These are phyloP conservation scores for Neobulgaria alba DNA, from an alignment of 2,329 filamentous ascomycete genomes.

Conservation along the genomic window DNA sequence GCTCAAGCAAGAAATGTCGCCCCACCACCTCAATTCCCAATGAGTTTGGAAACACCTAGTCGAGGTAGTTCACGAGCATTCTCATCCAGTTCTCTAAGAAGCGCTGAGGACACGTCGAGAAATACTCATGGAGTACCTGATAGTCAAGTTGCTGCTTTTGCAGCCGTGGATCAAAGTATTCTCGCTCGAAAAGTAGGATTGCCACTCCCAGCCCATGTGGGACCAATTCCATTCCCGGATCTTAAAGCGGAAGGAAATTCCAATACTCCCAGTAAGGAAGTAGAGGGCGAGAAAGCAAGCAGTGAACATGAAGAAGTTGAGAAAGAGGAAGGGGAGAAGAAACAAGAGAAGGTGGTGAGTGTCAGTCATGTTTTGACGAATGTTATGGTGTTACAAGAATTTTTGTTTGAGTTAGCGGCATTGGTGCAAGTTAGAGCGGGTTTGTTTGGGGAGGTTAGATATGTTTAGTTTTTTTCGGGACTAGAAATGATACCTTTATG, in stretches of 20 bases:
- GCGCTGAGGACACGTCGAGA: constrained; percentile 3
- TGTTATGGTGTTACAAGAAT: constrained; percentile 69
- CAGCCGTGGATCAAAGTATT: constrained; percentile 56
- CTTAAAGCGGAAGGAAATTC: constrained; percentile 18
- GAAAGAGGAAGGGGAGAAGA: not conserved
- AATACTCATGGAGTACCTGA: constrained; percentile 13
- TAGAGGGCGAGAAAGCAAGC: not conserved
- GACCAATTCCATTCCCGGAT: constrained; percentile 37
- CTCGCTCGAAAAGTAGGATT: constrained; percentile 44
- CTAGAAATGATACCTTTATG: constrained; percentile 3
- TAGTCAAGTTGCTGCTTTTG: constrained; percentile 50
- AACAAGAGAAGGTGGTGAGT: constrained; percentile 38
- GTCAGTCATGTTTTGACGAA: constrained; percentile 76
- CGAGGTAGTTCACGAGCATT: constrained; percentile 21
- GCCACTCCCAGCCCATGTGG: constrained; percentile 29
- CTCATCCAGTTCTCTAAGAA: constrained; percentile 20
- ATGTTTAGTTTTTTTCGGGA: constrained; percentile 30
- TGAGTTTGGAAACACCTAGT: constrained; percentile 16
- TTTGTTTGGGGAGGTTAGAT: constrained; percentile 68
- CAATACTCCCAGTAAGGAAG: not conserved
- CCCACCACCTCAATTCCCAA: constrained; percentile 20
- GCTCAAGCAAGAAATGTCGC: constrained; percentile 13
- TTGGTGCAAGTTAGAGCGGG: constrained; percentile 66
- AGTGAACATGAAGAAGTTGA: not conserved
- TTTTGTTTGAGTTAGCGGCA: constrained; percentile 67